Evolutionary conservation across 495 filamentous ascomycete genomes (phyloP).

Genomic region (Aspergillus panamensis): DNA sequence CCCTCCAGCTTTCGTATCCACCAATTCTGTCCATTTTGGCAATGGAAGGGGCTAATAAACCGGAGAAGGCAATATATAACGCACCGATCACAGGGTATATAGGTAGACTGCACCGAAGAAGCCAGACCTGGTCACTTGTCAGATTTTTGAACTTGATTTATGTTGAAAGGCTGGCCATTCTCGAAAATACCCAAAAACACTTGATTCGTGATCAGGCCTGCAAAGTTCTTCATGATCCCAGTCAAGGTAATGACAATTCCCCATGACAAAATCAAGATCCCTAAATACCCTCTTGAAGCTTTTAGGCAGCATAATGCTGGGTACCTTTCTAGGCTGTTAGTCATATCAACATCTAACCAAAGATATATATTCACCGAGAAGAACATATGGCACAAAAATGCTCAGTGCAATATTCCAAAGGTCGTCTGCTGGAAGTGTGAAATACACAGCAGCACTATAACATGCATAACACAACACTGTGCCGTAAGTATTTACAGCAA

Average conservation of each 20-base stretch:
- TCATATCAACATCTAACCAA: constrained; percentile 35
- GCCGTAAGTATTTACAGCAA: not conserved
- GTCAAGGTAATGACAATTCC: constrained; percentile 49
- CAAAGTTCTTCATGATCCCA: constrained; percentile 51
- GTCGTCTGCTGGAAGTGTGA: not conserved
- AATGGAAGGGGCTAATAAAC: constrained; percentile 63
- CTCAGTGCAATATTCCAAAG: constrained; percentile 59
- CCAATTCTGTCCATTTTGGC: constrained; percentile 63
- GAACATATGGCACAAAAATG: constrained; percentile 66
- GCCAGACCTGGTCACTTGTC: too few species aligned
- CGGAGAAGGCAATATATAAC: constrained; percentile 61
- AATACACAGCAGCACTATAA: not conserved
- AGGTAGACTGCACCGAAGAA: constrained; percentile 71
- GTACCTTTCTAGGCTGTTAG: constrained; percentile 35
- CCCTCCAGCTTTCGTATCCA: constrained; percentile 62
- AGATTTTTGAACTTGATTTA: not conserved
- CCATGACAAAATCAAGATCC: constrained; percentile 56
- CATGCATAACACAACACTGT: not conserved
- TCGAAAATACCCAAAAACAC: constrained; percentile 66
- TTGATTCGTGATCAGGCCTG: constrained; percentile 54
- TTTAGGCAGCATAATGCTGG: constrained; percentile 54
- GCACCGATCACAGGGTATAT: constrained; percentile 65
- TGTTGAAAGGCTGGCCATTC: not conserved
- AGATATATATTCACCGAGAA: constrained; percentile 48
- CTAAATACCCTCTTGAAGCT: constrained; percentile 34